phyloP scores from a whole-genome alignment of 441 rosid species.

The Erysimum cheiri region DNA sequence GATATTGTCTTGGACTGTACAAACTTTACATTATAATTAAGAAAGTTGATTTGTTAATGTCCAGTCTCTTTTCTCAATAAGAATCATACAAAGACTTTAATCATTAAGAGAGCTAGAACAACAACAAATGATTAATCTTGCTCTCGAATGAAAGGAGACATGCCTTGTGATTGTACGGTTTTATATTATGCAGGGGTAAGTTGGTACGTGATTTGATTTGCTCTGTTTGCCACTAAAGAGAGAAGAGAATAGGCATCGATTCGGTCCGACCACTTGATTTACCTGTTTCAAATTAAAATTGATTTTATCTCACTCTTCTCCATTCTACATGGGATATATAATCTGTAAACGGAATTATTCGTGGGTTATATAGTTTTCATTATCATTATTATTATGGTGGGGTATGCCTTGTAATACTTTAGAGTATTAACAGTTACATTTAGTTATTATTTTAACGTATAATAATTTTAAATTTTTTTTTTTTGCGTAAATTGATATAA shows the following conservation, averaged over 20 bases:
- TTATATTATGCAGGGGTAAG: conserved; percentile 22
- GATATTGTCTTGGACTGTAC: conserved; percentile 34
- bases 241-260: background rate
- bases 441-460: too few relatives aligned
- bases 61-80: conserved; percentile 22
- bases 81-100: conserved; percentile 1
- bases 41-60: conserved; percentile 32
- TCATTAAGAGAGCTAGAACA: background rate
- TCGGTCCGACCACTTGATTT: background rate
- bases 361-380: background rate
- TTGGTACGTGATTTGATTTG: conserved; percentile 28
- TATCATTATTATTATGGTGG: too few relatives aligned
- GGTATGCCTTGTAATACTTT: too few relatives aligned
- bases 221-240: conserved; percentile 34
- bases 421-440: too few relatives aligned
- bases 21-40: conserved; percentile 17
- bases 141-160: conserved; percentile 25
- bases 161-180: conserved; percentile 37
- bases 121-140: conserved; percentile 32
- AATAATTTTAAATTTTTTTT: background rate
- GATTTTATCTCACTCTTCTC: background rate
- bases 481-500: background rate
- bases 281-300: background rate
- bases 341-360: background rate
- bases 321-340: background rate